Evolutionary conservation across 495 filamentous ascomycete species (phyloP).

Genomic region (Lichenothelia convexa): DNA sequence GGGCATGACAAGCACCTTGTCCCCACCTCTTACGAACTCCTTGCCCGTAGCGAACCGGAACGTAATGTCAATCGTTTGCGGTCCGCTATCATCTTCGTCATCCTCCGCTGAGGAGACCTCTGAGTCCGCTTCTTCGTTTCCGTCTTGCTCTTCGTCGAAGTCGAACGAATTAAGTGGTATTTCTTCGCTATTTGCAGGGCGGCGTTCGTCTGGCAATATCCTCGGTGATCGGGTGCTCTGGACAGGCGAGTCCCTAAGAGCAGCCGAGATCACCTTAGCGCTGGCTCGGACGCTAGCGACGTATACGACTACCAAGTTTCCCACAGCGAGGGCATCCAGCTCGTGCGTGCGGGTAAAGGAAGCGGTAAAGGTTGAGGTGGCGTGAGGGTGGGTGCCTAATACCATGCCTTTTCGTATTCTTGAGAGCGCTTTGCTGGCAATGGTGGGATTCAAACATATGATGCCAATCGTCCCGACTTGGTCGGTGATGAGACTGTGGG

Average conservation of each 20-base stretch:
- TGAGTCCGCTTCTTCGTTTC: too few species aligned
- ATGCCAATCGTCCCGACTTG: slow-evolving; percentile 87
- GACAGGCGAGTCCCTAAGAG: slow-evolving; percentile 16
- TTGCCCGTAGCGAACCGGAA: slow-evolving; percentile 57
- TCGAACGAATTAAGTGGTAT: slow-evolving; percentile 55
- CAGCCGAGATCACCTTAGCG: slow-evolving; percentile 43
- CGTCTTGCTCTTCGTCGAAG: slow-evolving; percentile 39
- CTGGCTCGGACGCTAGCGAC: slow-evolving; percentile 71
- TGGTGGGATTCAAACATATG: slow-evolving; percentile 27
- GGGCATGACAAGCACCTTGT: slow-evolving; percentile 61
- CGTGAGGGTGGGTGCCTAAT: slow-evolving; percentile 29
- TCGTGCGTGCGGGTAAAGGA: slow-evolving; percentile 12
- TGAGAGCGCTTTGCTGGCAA: slow-evolving; percentile 19
- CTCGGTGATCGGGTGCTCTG: neutral
- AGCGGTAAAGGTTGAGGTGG: slow-evolving; percentile 35
- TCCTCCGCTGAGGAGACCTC: slow-evolving; percentile 10
- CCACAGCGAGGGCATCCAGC: slow-evolving; percentile 26
- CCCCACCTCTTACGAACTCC: slow-evolving; percentile 75
- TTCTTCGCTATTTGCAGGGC: slow-evolving; percentile 23
- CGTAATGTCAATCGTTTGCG: slow-evolving; percentile 40
- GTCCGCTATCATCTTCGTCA: slow-evolving; percentile 8
- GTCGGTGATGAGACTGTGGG: slow-evolving; percentile 53
- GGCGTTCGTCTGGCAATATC: neutral
- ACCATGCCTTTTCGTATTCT: slow-evolving; percentile 75
- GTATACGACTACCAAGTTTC: slow-evolving; percentile 58